These are phyloP conservation scores for Amanita fuliginea DNA, from an alignment of 768 basidiomycete species.

Conservation along the genomic window DNA sequence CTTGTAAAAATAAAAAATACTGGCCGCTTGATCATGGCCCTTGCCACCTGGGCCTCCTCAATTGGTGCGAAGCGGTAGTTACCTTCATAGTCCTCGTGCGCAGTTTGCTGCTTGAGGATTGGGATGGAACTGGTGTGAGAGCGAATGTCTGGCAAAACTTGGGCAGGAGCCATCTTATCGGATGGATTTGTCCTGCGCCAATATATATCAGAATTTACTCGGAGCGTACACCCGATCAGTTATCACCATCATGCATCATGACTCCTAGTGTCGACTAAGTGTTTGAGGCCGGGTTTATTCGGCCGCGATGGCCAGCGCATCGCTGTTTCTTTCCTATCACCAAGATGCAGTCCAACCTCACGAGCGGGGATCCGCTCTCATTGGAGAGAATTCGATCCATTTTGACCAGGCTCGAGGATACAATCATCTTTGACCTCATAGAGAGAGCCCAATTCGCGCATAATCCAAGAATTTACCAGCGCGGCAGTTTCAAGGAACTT, in stretches of 20 bases:
- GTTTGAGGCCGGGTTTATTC: constrained; percentile 13
- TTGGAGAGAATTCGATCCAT: constrained; percentile 84
- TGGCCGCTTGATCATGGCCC: constrained; percentile 71
- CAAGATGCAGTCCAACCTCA: constrained; percentile 59
- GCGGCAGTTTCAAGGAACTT: constrained; percentile 71
- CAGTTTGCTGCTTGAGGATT: constrained; percentile 23
- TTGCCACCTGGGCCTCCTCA: constrained; percentile 63
- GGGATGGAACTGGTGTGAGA: not conserved
- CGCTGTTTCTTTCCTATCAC: not conserved
- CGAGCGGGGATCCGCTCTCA: constrained; percentile 73
- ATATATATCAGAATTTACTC: not conserved
- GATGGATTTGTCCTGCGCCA: not conserved
- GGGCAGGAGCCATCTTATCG: constrained; percentile 9
- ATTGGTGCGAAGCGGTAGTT: constrained; percentile 63
- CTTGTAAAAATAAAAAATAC: not conserved
- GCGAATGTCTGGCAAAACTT: constrained; percentile 4
- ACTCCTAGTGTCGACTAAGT: too few species aligned
- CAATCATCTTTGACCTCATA: constrained; percentile 96
- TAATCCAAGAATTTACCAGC: constrained; percentile 81
- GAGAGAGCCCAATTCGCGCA: constrained; percentile 96
- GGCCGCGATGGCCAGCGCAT: not conserved
- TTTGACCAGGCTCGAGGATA: constrained; percentile 88
- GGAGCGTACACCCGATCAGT: too few species aligned
- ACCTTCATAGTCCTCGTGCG: constrained; percentile 48
- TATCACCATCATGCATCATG: too few species aligned